Percentiles rank a stretch among this genome's conserved stretches.
These are phyloP conservation scores for Xylaria sp. DNA, from an alignment of 2,329 filamentous ascomycete genomes.

Conservation along the genomic window DNA sequence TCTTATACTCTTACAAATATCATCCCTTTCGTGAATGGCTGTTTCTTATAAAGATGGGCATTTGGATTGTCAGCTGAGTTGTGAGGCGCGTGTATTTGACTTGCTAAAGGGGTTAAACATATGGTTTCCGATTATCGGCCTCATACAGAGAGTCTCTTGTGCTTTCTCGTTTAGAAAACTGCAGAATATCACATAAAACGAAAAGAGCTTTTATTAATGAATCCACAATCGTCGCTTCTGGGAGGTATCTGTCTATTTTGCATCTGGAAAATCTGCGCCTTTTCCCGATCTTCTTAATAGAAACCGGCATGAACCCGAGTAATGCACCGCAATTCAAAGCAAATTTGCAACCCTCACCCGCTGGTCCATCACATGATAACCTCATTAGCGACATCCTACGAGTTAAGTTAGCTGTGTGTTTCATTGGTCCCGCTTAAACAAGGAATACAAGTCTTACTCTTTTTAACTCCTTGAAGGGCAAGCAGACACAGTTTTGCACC, in stretches of 20 bases:
- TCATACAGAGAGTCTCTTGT: background rate
- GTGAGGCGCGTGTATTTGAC: background rate
- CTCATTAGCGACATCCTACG: slow-evolving; percentile 83
- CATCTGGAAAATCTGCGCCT: slow-evolving; percentile 23
- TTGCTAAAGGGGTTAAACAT: too few species aligned
- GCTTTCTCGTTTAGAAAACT: background rate
- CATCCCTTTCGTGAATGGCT: background rate
- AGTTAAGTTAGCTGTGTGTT: slow-evolving; percentile 41
- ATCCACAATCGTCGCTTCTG: slow-evolving; percentile 24
- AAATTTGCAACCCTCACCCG: slow-evolving; percentile 2
- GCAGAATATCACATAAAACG: background rate
- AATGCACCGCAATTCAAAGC: slow-evolving; percentile 25
- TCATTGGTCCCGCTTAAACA: slow-evolving; percentile 33
- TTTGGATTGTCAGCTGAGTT: background rate
- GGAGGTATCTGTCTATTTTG: slow-evolving; percentile 35
- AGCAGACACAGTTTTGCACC: slow-evolving; percentile 96
- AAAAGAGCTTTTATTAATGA: background rate
- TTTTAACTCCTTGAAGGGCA: slow-evolving; percentile 98
- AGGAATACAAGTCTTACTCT: slow-evolving; percentile 70
- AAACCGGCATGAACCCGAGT: slow-evolving; percentile 8
- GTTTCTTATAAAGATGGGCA: background rate
- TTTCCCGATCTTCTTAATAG: slow-evolving; percentile 17
- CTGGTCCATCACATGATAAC: slow-evolving; percentile 82
- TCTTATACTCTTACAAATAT: background rate
- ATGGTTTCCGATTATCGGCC: background rate